Evolutionary conservation across 495 filamentous ascomycete genomes (phyloP).

Genomic region (Thermochaetoides thermophila): DNA sequence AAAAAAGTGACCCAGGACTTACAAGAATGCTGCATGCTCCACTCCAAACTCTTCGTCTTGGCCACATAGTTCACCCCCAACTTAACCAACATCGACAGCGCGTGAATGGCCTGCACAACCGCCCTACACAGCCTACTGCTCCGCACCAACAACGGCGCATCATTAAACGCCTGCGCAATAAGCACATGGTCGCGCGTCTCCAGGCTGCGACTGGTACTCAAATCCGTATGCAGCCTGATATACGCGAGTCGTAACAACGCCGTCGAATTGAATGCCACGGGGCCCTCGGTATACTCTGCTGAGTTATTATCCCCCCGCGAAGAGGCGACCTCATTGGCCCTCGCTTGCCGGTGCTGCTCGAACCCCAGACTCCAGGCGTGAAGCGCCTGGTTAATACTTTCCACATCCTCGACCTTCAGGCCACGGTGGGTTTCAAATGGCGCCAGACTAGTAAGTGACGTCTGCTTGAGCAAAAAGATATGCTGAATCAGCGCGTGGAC

Average conservation of each 20-base stretch:
- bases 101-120: slow-evolving; percentile 53
- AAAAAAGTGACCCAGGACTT: slow-evolving; percentile 11
- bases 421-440: slow-evolving; percentile 30
- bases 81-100: slow-evolving; percentile 52
- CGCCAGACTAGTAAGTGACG: slow-evolving; percentile 30
- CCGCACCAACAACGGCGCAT: slow-evolving; percentile 42
- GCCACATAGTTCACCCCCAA: slow-evolving; percentile 55
- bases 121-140: slow-evolving; percentile 43
- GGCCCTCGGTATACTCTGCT: slow-evolving; percentile 38
- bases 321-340: slow-evolving; percentile 22
- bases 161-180: slow-evolving; percentile 43
- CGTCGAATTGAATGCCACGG: slow-evolving; percentile 52
- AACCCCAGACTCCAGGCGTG: slow-evolving; percentile 49
- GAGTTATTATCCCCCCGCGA: slow-evolving; percentile 15
- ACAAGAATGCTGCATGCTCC: slow-evolving; percentile 57
- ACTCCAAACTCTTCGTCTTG: slow-evolving; percentile 50
- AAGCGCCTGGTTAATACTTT: slow-evolving; percentile 42
- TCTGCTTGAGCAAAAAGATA: slow-evolving; percentile 51
- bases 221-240: slow-evolving; percentile 52
- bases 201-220: slow-evolving; percentile 45
- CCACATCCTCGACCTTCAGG: slow-evolving; percentile 38
- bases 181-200: slow-evolving; percentile 46
- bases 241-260: slow-evolving; percentile 51
- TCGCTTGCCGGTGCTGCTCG: slow-evolving; percentile 35
- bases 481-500: slow-evolving; percentile 57